Conservation (phyloP, 495 filamentous ascomycete species). For the Aspergillus leporis region DNA sequence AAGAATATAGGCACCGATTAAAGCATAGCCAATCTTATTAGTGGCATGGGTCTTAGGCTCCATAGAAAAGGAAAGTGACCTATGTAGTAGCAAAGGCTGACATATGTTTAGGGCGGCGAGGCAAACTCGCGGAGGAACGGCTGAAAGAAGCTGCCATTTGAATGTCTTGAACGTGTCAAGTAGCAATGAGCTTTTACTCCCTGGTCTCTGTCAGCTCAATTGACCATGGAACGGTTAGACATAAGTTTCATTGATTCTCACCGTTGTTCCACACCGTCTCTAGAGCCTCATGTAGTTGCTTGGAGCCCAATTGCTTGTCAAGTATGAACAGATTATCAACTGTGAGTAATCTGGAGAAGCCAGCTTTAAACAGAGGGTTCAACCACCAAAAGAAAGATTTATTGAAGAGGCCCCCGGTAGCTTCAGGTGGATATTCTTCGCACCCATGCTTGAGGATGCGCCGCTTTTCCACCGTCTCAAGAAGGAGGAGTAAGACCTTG, state of each 20-base stretch:
- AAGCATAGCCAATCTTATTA: conserved; percentile 58
- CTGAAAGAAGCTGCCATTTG: conserved; percentile 46
- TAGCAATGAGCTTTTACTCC: conserved; percentile 12
- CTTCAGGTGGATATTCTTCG: conserved; percentile 54
- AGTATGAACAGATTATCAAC: conserved; percentile 47
- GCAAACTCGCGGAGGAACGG: conserved; percentile 52
- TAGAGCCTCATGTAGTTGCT: conserved; percentile 38
- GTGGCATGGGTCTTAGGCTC: conserved; percentile 37
- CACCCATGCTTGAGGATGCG: conserved; percentile 46
- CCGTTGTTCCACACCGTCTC: conserved; percentile 33
- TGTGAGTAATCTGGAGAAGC: conserved; percentile 45
- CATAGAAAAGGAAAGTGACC: conserved; percentile 48
- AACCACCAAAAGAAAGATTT: conserved; percentile 60
- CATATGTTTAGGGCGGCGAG: conserved; percentile 61
- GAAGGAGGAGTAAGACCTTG: conserved; percentile 50
- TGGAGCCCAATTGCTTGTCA: conserved; percentile 45
- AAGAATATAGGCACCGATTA: conserved; percentile 63
- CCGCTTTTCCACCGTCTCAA: conserved; percentile 59
- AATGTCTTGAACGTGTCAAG: conserved; percentile 39
- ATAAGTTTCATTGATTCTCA: conserved; percentile 3
- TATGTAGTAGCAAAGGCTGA: conserved; percentile 64
- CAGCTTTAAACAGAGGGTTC: conserved; percentile 53
- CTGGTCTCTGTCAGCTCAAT: conserved; percentile 14
- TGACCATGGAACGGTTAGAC: conserved; percentile 6
- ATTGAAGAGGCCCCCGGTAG: conserved; percentile 55